Percentiles rank a stretch among this genome's conserved stretches.
Evolutionary conservation across 768 basidiomycete species (phyloP).

Genomic region (Pisolithus sp.): DNA sequence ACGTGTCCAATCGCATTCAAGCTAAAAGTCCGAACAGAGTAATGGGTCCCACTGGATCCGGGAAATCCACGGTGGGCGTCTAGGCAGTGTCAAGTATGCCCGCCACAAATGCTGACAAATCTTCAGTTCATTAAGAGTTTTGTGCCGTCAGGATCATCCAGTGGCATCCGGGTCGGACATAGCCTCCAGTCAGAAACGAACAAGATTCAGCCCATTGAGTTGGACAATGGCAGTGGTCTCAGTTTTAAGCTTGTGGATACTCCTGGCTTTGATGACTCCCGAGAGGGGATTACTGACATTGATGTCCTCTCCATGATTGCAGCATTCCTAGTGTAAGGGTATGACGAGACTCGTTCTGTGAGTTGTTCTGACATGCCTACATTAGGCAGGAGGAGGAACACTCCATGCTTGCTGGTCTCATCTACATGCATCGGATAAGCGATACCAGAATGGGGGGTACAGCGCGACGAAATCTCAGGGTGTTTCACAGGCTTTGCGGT

Average conservation of each 20-base stretch:
- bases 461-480: slow-evolving; percentile 21
- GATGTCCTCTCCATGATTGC: slow-evolving; percentile 21
- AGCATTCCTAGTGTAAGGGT: slow-evolving; percentile 23
- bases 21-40: background rate
- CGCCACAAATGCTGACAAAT: background rate
- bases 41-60: background rate
- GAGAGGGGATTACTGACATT: slow-evolving; percentile 10
- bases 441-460: slow-evolving; percentile 14
- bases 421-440: slow-evolving; percentile 31
- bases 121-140: background rate
- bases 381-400: slow-evolving; percentile 19
- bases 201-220: slow-evolving; percentile 12
- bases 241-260: slow-evolving; percentile 35
- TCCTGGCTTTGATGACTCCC: slow-evolving; percentile 22
- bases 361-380: background rate
- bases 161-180: background rate
- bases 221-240: slow-evolving; percentile 34
- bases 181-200: background rate
- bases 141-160: background rate
- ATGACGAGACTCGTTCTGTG: background rate
- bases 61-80: slow-evolving; percentile 21
- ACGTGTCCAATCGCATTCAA: too few relatives aligned
- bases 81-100: slow-evolving; percentile 29
- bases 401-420: slow-evolving; percentile 22
- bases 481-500: slow-evolving; percentile 24